A percentile compares a stretch with the other conserved stretches of the same genome.
Conservation (phyloP, 768 basidiomycete genomes). For the Termitomyces sp. region DNA sequence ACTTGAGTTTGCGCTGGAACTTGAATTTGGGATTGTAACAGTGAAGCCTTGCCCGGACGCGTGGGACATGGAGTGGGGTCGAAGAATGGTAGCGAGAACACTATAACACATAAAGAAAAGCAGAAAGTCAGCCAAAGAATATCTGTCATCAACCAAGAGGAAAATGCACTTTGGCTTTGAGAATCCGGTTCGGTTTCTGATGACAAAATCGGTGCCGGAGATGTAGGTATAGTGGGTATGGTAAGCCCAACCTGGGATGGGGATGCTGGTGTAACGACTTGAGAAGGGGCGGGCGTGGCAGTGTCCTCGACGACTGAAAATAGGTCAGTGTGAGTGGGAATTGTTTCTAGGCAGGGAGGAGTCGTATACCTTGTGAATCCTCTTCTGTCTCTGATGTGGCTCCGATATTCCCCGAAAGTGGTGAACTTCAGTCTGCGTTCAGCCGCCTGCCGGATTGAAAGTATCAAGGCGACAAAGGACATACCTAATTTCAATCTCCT, state of each 20-base stretch:
- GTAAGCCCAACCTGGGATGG: background rate
- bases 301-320: constrained; percentile 1
- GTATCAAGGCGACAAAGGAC: background rate
- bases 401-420: background rate
- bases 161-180: constrained; percentile 13
- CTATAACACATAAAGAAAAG: background rate
- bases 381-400: constrained; percentile 34
- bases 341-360: background rate
- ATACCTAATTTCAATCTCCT: background rate
- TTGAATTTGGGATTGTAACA: background rate
- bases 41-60: constrained; percentile 3
- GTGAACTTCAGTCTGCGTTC: background rate
- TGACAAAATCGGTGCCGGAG: constrained; percentile 4
- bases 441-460: background rate
- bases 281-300: background rate
- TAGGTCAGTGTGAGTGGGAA: background rate
- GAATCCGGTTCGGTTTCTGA: constrained; percentile 18
- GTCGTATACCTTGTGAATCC: constrained; percentile 29
- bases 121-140: background rate
- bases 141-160: background rate
- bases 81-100: constrained; percentile 11
- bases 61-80: constrained; percentile 10
- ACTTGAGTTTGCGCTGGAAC: background rate
- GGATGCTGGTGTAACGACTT: background rate
- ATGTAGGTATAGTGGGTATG: constrained; percentile 6